These are phyloP conservation scores for Aspergillus sp. DNA, from an alignment of 2,329 filamentous ascomycete species.

Conservation along the genomic window DNA sequence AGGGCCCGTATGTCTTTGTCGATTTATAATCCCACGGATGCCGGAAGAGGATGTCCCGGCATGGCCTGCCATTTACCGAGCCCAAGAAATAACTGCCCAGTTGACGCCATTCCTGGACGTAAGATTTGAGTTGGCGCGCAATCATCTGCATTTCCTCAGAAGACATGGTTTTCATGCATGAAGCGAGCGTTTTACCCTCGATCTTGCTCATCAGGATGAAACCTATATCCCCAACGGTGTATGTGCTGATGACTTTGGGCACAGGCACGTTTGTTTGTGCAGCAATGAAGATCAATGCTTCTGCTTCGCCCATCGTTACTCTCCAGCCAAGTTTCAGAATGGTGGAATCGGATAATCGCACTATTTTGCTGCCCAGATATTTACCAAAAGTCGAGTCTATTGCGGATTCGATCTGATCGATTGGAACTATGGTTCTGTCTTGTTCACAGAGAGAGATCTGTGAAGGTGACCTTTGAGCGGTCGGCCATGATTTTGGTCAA, in stretches of 20 bases:
- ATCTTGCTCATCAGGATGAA: slow-evolving; percentile 11
- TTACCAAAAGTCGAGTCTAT: no score
- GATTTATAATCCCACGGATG: slow-evolving; percentile 11
- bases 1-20: slow-evolving; percentile 11
- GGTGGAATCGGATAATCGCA: background rate
- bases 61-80: slow-evolving; percentile 8
- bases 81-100: slow-evolving; percentile 10
- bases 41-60: slow-evolving; percentile 10
- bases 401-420: background rate
- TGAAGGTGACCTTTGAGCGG: background rate
- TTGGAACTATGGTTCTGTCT: background rate
- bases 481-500: background rate
- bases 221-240: slow-evolving; percentile 6
- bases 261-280: slow-evolving; percentile 2
- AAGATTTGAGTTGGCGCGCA: slow-evolving; percentile 5
- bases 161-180: slow-evolving; percentile 7
- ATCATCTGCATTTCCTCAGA: slow-evolving; percentile 5
- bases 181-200: slow-evolving; percentile 2
- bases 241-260: slow-evolving; percentile 9
- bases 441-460: background rate
- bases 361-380: background rate
- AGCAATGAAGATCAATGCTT: slow-evolving; percentile 5
- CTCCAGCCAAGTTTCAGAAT: slow-evolving; percentile 5
- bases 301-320: slow-evolving; percentile 8
- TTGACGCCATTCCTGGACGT: slow-evolving; percentile 8